Evolutionary conservation across 129 eudicot genomes (phyloP).

Genomic region (Lonicera japonica): DNA sequence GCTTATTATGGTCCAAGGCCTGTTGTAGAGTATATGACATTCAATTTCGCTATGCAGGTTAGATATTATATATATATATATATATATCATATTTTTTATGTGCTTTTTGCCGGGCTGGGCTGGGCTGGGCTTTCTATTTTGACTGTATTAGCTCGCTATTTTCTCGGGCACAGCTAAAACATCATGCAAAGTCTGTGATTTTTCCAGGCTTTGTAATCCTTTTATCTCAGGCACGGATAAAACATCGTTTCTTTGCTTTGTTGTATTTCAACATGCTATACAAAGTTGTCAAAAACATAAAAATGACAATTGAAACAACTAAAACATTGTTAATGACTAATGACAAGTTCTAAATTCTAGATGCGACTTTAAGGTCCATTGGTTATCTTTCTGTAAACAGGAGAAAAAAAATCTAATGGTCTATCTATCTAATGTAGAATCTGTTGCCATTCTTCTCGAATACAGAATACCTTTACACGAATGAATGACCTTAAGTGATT

Average conservation of each 20-base stretch:
- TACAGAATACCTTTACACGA: neutral
- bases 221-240: no score
- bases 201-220: no score
- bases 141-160: neutral
- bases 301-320: no score
- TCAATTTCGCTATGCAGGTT: conserved; percentile 95
- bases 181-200: neutral
- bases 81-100: neutral
- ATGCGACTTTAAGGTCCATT: no score
- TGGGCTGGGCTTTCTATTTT: neutral
- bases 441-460: neutral
- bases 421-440: neutral
- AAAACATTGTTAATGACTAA: no score
- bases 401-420: no score
- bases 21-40: conserved; percentile 77
- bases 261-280: no score
- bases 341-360: no score
- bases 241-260: no score
- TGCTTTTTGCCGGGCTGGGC: neutral
- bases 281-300: no score
- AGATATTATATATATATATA: neutral
- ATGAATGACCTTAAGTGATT: neutral
- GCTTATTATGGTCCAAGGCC: conserved; percentile 71
- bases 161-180: neutral
- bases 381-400: no score